A percentile compares a stretch with the other conserved stretches of the same genome.
These are phyloP conservation scores for Pleurotus pulmonarius DNA, from an alignment of 768 basidiomycete genomes.

Conservation along the genomic window DNA sequence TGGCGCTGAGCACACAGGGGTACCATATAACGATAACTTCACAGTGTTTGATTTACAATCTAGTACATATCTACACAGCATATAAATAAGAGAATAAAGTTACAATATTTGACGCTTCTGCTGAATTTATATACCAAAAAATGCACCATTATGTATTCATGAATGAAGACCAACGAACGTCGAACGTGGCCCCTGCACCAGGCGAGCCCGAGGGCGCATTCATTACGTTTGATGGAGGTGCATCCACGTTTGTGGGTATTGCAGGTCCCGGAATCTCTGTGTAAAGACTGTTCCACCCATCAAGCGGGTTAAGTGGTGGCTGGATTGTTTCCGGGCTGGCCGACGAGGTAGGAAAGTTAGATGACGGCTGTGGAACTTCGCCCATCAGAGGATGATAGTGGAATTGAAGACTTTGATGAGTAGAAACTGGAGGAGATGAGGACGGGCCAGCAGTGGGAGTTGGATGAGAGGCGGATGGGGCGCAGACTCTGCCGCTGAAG, in stretches of 20 bases:
- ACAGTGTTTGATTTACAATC: too few species aligned
- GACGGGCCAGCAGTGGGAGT: background rate
- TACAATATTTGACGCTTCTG: background rate
- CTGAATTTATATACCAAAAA: background rate
- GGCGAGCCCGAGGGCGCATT: background rate
- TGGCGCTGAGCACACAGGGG: background rate
- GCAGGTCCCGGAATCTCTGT: background rate
- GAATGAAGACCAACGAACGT: constrained; percentile 5
- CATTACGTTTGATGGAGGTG: background rate
- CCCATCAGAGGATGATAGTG: background rate
- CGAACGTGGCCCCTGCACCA: background rate
- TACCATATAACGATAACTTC: too few species aligned
- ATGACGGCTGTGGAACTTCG: background rate
- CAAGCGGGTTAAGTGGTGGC: background rate
- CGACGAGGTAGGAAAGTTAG: background rate
- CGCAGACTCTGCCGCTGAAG: background rate
- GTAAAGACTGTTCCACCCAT: constrained; percentile 3
- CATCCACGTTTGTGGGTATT: background rate
- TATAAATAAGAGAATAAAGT: too few species aligned
- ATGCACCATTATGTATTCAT: background rate
- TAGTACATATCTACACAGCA: too few species aligned
- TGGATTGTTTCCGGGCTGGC: background rate
- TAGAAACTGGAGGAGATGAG: background rate
- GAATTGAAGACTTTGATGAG: background rate
- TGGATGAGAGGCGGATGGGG: background rate